phyloP scores from a whole-genome alignment of 305 asterid genomes.

The Rubia peregrina region DNA sequence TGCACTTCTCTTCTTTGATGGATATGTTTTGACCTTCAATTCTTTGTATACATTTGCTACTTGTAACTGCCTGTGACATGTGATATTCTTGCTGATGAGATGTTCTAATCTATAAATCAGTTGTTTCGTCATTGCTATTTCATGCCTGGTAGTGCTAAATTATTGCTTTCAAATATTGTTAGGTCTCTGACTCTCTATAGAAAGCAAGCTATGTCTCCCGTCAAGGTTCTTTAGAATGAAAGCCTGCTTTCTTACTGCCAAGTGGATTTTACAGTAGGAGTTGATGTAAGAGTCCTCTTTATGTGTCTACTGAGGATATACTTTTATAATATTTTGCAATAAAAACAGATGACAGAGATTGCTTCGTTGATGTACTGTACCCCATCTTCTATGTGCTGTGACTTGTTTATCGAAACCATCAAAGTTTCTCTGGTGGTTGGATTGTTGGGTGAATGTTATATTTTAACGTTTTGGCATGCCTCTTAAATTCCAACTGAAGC shows the following conservation, averaged over 20 bases:
- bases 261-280: slow-evolving; percentile 5
- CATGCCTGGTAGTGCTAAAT: background rate
- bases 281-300: slow-evolving; percentile 12
- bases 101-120: background rate
- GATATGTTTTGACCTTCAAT: background rate
- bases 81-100: background rate
- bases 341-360: background rate
- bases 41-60: background rate
- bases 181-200: background rate
- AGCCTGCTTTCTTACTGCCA: background rate
- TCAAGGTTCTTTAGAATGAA: background rate
- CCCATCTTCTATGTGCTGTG: background rate
- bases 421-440: background rate
- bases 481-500: background rate
- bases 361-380: background rate
- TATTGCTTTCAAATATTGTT: background rate
- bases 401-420: background rate
- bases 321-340: background rate
- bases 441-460: background rate
- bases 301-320: slow-evolving; percentile 1
- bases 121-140: background rate
- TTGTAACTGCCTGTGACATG: background rate
- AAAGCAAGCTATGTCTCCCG: slow-evolving; percentile 2
- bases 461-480: background rate
- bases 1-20: background rate